A percentile compares a stretch with the other conserved stretches of the same genome.
These are phyloP conservation scores for Annulohypoxylon stygium DNA, from an alignment of 495 filamentous ascomycete genomes.

Conservation along the genomic window DNA sequence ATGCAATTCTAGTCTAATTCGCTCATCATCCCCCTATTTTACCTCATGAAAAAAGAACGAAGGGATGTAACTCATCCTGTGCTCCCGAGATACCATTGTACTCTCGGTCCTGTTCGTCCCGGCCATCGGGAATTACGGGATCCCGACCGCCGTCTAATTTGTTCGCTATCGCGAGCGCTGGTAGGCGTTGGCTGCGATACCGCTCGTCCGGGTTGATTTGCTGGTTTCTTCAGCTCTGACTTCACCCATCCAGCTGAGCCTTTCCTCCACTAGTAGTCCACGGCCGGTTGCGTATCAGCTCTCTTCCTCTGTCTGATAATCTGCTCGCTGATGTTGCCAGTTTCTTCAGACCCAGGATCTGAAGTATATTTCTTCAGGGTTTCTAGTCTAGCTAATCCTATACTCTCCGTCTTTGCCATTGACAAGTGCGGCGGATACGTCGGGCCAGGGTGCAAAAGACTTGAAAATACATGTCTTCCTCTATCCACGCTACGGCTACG, in stretches of 20 bases:
- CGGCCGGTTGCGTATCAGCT: constrained; percentile 41
- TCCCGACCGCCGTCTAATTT: background rate
- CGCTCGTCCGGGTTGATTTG: constrained; percentile 2
- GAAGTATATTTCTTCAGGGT: constrained; percentile 40
- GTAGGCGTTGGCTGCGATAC: constrained; percentile 25
- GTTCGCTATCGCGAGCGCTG: background rate
- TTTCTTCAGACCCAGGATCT: constrained; percentile 29
- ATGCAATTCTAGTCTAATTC: constrained; percentile 20
- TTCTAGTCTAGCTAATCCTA: constrained; percentile 33
- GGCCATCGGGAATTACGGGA: constrained; percentile 34
- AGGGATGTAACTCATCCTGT: constrained; percentile 36
- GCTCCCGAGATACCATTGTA: constrained; percentile 46
- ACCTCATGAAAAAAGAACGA: background rate
- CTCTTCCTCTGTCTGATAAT: constrained; percentile 38
- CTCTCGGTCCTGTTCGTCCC: constrained; percentile 13
- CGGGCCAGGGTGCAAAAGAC: constrained; percentile 58
- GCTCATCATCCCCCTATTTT: background rate
- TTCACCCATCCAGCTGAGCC: constrained; percentile 22
- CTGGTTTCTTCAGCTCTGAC: constrained; percentile 2
- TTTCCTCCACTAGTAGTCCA: constrained; percentile 43
- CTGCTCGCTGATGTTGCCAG: constrained; percentile 15
- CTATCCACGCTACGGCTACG: constrained; percentile 50
- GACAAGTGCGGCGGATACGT: constrained; percentile 36
- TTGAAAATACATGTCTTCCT: constrained; percentile 49
- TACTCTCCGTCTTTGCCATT: constrained; percentile 34